These are phyloP conservation scores for Viola pubescens DNA, from an alignment of 441 rosid species.

Conservation along the genomic window DNA sequence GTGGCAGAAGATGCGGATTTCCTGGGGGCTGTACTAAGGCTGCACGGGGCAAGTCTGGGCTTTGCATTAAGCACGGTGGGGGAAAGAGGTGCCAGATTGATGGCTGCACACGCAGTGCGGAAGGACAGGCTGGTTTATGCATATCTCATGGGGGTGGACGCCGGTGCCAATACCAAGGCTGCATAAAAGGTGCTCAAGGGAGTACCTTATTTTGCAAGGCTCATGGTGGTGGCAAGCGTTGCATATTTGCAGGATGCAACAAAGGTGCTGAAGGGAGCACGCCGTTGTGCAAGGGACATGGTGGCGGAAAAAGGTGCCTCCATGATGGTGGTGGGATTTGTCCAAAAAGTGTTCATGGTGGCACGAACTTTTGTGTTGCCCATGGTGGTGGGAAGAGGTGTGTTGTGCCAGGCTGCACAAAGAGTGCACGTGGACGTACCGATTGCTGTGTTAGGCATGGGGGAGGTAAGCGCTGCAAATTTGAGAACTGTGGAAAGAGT, in stretches of 20 bases:
- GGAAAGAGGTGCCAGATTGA: slow-evolving; percentile 85
- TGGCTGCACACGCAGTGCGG: slow-evolving; percentile 79
- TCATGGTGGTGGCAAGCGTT: slow-evolving; percentile 96
- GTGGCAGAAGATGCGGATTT: slow-evolving; percentile 75
- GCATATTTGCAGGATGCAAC: slow-evolving; percentile 80
- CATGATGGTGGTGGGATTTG: slow-evolving; percentile 90
- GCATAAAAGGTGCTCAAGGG: slow-evolving; percentile 86
- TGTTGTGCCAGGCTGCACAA: slow-evolving; percentile 69
- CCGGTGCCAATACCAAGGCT: slow-evolving; percentile 55
- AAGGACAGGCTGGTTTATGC: slow-evolving; percentile 90
- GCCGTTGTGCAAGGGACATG: slow-evolving; percentile 90
- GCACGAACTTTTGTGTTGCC: slow-evolving; percentile 87
- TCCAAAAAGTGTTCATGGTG: slow-evolving; percentile 92
- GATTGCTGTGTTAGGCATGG: slow-evolving; percentile 88
- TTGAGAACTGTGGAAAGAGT: slow-evolving; percentile 73
- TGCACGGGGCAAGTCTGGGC: slow-evolving; percentile 88
- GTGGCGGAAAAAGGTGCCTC: slow-evolving; percentile 93
- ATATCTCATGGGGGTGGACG: slow-evolving; percentile 97
- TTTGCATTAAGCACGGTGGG: slow-evolving; percentile 89
- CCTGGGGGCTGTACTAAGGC: slow-evolving; percentile 70
- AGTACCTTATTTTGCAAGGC: slow-evolving; percentile 88
- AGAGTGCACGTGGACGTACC: slow-evolving; percentile 92
- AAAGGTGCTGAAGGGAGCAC: slow-evolving; percentile 97
- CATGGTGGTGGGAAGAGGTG: slow-evolving; percentile 97
- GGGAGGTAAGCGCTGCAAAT: slow-evolving; percentile 81